Evolutionary conservation across 805 yeast genomes (phyloP), one percentile per base, ranked within the genome.

Genomic region (Candida awuae): DNA sequence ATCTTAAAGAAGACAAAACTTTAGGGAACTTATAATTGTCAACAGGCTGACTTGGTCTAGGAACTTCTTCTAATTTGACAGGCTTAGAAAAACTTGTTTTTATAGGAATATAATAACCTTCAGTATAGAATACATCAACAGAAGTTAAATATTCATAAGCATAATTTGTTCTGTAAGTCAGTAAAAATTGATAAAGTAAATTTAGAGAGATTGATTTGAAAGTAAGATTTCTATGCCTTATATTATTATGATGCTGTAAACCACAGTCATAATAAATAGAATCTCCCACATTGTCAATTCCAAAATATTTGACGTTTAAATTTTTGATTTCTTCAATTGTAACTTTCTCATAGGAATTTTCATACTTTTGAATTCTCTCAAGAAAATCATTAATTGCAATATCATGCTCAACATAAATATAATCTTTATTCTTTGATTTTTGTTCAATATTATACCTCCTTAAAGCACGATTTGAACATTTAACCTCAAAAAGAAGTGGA

Each of bases 371-470:
- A 9, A 79, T 62, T 46, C 88, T 65, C 37, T 65, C 63, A 31
- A 77, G 65, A 51, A 81, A 81, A 60, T 80, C 87, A 4, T 59
- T 47, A 14, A 79, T 68, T 4, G 86, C 77, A 6, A 53, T 53
- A 25, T 67, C 67, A 47, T 75, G 72, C 32, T 74, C 71, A 46
- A 65, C 63, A 34, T 70, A 69, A 38, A 55, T 59, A 55, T 81
- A 81, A 54, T 81, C 88, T 28, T 66, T 68, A 51, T 78, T 79
- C 38, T 61, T 64, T 1, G 86, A 70, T 55, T 81, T 81, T 37
- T 75, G 73, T 49, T 73, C 77, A 38, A 80, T 76, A 57, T 81
- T 81, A 55, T 56, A 81, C 42, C 71, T 65, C 48, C 78, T 58
- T 22, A 77, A 65, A 14, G 65, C 64, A 22, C 57, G 56, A 52